A percentile compares a stretch with the other conserved stretches of the same genome.
These are phyloP conservation scores for Dentipellis sp. DNA, from an alignment of 768 basidiomycete species.

Conservation along the genomic window DNA sequence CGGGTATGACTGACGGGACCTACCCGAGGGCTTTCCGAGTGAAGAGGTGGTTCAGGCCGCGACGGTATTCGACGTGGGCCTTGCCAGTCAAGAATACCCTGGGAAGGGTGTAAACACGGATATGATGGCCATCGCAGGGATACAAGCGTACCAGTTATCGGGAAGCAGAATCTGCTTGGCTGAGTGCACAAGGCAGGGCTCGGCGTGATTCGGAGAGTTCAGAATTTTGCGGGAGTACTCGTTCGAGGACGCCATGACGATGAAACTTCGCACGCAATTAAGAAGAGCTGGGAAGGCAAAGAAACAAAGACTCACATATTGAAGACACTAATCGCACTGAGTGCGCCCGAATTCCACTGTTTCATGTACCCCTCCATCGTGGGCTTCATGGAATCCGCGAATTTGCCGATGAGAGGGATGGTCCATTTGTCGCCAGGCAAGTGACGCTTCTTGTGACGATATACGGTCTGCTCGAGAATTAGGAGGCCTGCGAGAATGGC, in stretches of 20 bases:
- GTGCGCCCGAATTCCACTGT: constrained; percentile 85
- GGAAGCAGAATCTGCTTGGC: constrained; percentile 79
- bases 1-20: constrained; percentile 16
- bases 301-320: constrained; percentile 59
- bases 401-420: constrained; percentile 96
- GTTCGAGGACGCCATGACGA: constrained; percentile 95
- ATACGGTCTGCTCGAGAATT: constrained; percentile 79
- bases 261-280: constrained; percentile 61
- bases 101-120: neutral
- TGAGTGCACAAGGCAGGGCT: constrained; percentile 89
- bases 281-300: neutral
- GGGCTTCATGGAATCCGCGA: constrained; percentile 85
- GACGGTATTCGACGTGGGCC: constrained; percentile 87
- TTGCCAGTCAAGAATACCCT: constrained; percentile 99
- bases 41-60: constrained; percentile 83
- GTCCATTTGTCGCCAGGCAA: constrained; percentile 89
- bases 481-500: constrained; percentile 69
- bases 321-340: constrained; percentile 91
- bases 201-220: constrained; percentile 87
- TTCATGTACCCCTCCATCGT: constrained; percentile 86
- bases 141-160: constrained; percentile 67
- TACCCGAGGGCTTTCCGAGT: constrained; percentile 90
- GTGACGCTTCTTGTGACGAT: constrained; percentile 80
- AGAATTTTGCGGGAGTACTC: constrained; percentile 91
- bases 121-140: neutral